Evolutionary conservation across 495 filamentous ascomycete genomes (phyloP), one percentile per base, ranked within the genome.

Genomic region (Astrothelium macrocarpum): DNA sequence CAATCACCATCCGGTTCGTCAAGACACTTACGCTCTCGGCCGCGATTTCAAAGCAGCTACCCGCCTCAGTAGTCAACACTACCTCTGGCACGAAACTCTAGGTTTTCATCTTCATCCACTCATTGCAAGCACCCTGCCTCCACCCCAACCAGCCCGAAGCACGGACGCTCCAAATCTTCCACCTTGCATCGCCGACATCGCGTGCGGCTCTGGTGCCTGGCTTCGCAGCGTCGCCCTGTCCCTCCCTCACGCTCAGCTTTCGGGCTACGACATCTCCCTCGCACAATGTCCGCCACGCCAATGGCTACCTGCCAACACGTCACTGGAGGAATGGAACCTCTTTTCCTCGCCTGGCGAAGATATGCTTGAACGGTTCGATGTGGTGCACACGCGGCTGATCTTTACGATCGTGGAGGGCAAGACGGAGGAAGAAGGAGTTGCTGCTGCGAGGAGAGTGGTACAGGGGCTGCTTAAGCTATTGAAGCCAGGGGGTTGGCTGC

Each of bases 401-500:
- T 45, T 71, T 29, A 68, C 69, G 20, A 66, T 71, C 14, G 53
- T 78, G 1, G 26, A 64, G 4, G 60, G 69, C 20, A 68, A 70
- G 10, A 68, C 71, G 28, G 65, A 67, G 28, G 23, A 49, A 0
- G 59, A 67, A 0, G 45, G 72, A 1, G 56, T 77, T 2, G 29
- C 46, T 2, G 72, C 72, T 16, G 65, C 2, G 67, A 71, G 45
- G n/a, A 16, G 11, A 16, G n/a, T 49, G 10, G n/a, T 49, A 9
- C 12, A 18, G 5, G n/a, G n/a, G 10, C 31, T 72, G 2, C 42
- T 65, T 16, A 59, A 61, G 18, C 34, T 78, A 45, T 68, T 78
- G 2, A 75, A 75, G 58, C 76, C 75, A 0, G 76, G 75, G 3
- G 75, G 75, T 3, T 73, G 63, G n/a, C 67, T 78, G n/a, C 76